phyloP scores from a whole-genome alignment of 345 rosid species.

The Eutrema heterophyllum region DNA sequence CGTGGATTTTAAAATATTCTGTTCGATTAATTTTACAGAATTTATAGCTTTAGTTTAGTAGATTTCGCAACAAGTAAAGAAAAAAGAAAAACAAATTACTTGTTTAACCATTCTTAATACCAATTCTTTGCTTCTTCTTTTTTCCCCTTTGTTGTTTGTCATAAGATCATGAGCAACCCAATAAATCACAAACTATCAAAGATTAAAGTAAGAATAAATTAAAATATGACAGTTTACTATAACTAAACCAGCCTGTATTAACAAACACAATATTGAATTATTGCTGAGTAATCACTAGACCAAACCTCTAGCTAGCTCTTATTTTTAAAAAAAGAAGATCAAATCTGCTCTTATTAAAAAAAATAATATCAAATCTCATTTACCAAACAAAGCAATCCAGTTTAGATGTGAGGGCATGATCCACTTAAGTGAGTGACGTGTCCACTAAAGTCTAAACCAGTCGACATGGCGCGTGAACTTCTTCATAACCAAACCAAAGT shows the following conservation, averaged over 20 bases:
- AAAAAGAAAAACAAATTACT: no score
- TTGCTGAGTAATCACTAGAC: neutral
- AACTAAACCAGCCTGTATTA: neutral
- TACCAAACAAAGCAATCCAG: neutral
- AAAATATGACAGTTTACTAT: neutral
- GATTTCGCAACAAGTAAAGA: no score
- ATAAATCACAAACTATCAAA: neutral
- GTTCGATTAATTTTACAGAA: no score
- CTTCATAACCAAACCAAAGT: conserved; percentile 16
- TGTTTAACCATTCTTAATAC: no score
- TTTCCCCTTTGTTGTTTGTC: neutral
- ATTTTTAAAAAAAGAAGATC: no score
- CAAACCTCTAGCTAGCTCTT: neutral
- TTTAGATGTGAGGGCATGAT: conserved; percentile 21
- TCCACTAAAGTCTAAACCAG: conserved; percentile 21
- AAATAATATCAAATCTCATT: neutral
- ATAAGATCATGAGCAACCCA: neutral
- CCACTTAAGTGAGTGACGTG: conserved; percentile 21
- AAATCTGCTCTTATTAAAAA: neutral
- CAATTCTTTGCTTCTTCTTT: neutral
- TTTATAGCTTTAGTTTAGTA: no score
- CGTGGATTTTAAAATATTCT: no score
- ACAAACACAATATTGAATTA: neutral
- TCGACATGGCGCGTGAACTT: conserved; percentile 30
- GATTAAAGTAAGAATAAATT: no score